phyloP scores from a whole-genome alignment of 139 green algal genomes.

The Chlamydomonas sphaeroides region DNA sequence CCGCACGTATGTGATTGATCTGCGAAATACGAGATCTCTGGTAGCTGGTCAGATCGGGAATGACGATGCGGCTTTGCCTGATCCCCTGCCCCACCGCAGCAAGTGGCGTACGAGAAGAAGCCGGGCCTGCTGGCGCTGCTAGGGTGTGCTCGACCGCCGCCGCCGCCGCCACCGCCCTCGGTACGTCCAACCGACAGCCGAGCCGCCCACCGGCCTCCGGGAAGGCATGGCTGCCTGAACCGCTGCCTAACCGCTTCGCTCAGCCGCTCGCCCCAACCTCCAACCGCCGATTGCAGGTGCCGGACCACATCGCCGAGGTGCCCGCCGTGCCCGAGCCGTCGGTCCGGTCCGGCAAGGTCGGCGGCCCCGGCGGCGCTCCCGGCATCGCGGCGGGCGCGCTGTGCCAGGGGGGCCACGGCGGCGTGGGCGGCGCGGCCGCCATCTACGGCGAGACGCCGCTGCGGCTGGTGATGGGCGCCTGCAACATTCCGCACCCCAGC shows the following conservation, averaged over 20 bases:
- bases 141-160: background rate
- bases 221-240: too few species aligned
- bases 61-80: too few species aligned
- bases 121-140: background rate
- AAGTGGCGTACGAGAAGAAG: slow-evolving; percentile 5
- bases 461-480: slow-evolving; percentile 15
- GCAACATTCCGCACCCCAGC: slow-evolving; percentile 16
- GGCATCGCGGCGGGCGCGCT: background rate
- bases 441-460: slow-evolving; percentile 3
- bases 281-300: too few species aligned
- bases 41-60: too few species aligned
- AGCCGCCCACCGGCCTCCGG: too few species aligned
- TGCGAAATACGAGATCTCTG: too few species aligned
- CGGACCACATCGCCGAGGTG: slow-evolving; percentile 13
- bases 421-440: background rate
- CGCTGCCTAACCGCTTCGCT: too few species aligned
- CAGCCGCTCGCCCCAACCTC: too few species aligned
- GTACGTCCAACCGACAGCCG: too few species aligned
- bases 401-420: background rate
- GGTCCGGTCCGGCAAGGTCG: background rate
- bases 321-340: slow-evolving; percentile 22
- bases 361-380: too few species aligned
- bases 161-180: slow-evolving; percentile 13
- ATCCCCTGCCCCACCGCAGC: background rate
- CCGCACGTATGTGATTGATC: too few species aligned